Percentiles rank a stretch among this genome's conserved stretches.
Conservation (phyloP, 2,329 filamentous ascomycete genomes). For the Sporothrix sp. region DNA sequence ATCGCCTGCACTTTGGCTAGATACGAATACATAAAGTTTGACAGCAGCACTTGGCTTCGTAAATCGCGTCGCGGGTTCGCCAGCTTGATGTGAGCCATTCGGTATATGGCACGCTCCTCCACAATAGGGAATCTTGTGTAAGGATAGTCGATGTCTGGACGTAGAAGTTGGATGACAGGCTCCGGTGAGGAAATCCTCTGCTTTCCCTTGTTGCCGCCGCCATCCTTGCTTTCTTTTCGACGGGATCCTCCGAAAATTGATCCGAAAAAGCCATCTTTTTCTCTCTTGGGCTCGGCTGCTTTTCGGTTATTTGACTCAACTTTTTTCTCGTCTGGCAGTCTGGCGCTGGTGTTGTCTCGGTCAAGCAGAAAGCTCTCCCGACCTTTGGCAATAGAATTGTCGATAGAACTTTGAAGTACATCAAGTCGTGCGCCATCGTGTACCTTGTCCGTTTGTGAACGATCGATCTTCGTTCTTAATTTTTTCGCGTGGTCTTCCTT, state of each 20-base stretch:
- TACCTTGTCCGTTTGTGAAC: slow-evolving; percentile 35
- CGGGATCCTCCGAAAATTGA: slow-evolving; percentile 86
- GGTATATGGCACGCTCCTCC: slow-evolving; percentile 93
- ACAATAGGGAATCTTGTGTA: slow-evolving; percentile 94
- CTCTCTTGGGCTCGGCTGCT: slow-evolving; percentile 67
- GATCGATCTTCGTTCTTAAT: slow-evolving; percentile 46
- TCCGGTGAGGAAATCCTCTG: slow-evolving; percentile 74
- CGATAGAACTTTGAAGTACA: slow-evolving; percentile 78
- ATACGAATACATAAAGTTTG: slow-evolving; percentile 99
- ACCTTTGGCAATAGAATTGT: slow-evolving; percentile 52
- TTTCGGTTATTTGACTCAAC: slow-evolving; percentile 65
- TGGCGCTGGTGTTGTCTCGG: slow-evolving; percentile 60
- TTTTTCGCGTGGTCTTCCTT: slow-evolving; percentile 53
- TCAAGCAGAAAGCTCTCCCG: slow-evolving; percentile 80
- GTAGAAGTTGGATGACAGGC: slow-evolving; percentile 58
- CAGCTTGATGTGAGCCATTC: slow-evolving; percentile 97
- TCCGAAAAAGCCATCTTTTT: slow-evolving; percentile 88
- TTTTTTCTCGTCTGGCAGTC: slow-evolving; percentile 70
- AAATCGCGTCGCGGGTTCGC: slow-evolving; percentile 90
- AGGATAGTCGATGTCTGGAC: slow-evolving; percentile 86
- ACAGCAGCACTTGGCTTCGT: slow-evolving; percentile 89
- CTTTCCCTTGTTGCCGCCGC: slow-evolving; percentile 61
- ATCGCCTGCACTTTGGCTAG: slow-evolving; percentile 97
- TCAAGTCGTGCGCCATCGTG: slow-evolving; percentile 80
- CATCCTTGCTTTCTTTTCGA: slow-evolving; percentile 74